These are phyloP conservation scores for Colletotrichum karsti DNA, from an alignment of 2,329 filamentous ascomycete genomes.

Conservation along the genomic window DNA sequence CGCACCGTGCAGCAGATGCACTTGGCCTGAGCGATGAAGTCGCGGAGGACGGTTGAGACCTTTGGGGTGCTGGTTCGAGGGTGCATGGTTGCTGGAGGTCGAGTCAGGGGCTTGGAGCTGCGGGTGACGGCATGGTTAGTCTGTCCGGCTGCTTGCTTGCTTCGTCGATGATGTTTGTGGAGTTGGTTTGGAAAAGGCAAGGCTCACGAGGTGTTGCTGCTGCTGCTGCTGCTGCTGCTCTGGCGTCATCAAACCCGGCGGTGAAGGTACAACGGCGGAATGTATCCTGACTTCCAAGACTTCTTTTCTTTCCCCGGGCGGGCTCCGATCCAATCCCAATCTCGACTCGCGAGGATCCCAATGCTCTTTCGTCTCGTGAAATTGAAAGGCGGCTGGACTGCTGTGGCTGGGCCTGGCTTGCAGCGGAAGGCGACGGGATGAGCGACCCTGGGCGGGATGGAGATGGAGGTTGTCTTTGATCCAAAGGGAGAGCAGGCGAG, in stretches of 20 bases:
- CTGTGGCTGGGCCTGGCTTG: background rate
- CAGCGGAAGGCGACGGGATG: background rate
- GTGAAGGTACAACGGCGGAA: background rate
- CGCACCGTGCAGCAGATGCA: constrained; percentile 30
- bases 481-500: constrained; percentile 8
- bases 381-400: background rate
- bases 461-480: constrained; percentile 12
- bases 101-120: background rate
- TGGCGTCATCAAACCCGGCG: constrained; percentile 18
- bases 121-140: constrained; percentile 4
- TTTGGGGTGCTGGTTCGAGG: constrained; percentile 27
- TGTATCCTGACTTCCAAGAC: background rate
- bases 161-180: background rate
- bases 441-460: background rate
- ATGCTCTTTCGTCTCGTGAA: background rate
- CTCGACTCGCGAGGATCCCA: background rate
- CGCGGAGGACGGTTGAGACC: constrained; percentile 20
- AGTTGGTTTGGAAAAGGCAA: background rate
- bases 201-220: constrained; percentile 7
- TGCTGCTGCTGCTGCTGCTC: background rate
- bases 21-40: constrained; percentile 21
- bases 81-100: constrained; percentile 18
- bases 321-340: background rate
- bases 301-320: background rate
- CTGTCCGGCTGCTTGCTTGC: background rate